Evolutionary conservation across 2,329 filamentous ascomycete species (phyloP).

Genomic region (Aspergillus novofumigatus): DNA sequence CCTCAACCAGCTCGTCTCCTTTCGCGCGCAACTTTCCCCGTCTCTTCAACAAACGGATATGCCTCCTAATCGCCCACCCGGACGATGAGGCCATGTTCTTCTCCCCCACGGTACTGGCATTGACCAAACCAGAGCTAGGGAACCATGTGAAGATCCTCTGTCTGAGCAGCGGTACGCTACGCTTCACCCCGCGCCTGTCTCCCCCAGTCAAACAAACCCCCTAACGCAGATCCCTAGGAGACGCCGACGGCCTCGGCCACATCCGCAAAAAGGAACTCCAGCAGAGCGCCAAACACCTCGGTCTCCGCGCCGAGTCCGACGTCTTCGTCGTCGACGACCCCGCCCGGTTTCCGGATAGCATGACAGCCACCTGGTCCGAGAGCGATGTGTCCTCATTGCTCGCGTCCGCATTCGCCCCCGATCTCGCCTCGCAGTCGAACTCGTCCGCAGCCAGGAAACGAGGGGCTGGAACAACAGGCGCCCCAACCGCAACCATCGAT

Average conservation of each 20-base stretch:
- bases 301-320: conserved; percentile 69
- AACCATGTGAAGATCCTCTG: conserved; percentile 96
- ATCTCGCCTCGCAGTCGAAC: conserved; percentile 37
- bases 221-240: conserved; percentile 46
- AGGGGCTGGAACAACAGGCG: conserved; percentile 16
- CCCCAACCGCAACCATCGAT: conserved; percentile 62
- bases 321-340: conserved; percentile 80
- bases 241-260: conserved; percentile 83
- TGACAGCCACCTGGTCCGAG: conserved; percentile 73
- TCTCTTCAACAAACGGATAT: conserved; percentile 78
- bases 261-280: conserved; percentile 78
- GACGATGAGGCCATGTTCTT: conserved; percentile 99
- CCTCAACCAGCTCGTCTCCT: conserved; percentile 37
- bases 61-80: conserved; percentile 90
- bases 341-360: conserved; percentile 78
- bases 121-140: conserved; percentile 71
- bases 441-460: conserved; percentile 37
- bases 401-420: conserved; percentile 68
- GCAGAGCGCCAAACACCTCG: conserved; percentile 72
- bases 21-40: conserved; percentile 49
- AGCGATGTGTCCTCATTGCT: conserved; percentile 67
- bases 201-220: background rate
- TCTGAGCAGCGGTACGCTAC: conserved; percentile 68
- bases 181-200: background rate
- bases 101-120: conserved; percentile 77